A percentile compares a stretch with the other conserved stretches of the same genome.
phyloP scores from a whole-genome alignment of 768 basidiomycete genomes.

The Lactarius evosmus region DNA sequence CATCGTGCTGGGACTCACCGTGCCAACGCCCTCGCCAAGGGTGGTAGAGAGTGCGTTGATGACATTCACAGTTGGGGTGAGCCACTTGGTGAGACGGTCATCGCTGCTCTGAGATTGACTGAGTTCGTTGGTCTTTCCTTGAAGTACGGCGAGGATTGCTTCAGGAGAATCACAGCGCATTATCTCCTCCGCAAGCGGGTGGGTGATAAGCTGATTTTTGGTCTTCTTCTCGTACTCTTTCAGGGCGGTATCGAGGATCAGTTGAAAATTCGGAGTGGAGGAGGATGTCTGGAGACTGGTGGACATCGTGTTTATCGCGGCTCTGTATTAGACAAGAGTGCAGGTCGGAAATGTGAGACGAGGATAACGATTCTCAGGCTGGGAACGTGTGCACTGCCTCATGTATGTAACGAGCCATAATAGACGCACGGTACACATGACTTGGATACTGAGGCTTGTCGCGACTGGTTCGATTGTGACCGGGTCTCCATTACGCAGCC shows the following conservation, averaged over 20 bases:
- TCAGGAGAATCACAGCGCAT: not conserved
- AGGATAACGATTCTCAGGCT: too few relatives aligned
- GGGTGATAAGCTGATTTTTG: not conserved
- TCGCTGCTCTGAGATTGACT: not conserved
- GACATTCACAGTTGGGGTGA: not conserved
- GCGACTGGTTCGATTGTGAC: too few relatives aligned
- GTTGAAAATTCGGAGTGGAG: not conserved
- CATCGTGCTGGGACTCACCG: not conserved
- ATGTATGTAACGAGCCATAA: too few relatives aligned
- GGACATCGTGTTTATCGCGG: not conserved
- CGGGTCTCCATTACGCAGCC: too few relatives aligned
- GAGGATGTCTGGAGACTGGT: not conserved
- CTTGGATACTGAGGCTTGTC: too few relatives aligned
- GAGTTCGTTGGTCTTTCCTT: not conserved
- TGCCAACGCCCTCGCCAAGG: not conserved
- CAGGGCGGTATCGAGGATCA: not conserved
- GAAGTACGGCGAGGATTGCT: not conserved
- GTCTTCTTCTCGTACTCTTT: not conserved
- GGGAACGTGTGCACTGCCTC: too few relatives aligned
- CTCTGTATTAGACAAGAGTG: not conserved
- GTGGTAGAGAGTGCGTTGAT: not conserved
- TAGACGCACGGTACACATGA: too few relatives aligned
- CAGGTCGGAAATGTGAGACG: not conserved
- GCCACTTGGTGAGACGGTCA: not conserved
- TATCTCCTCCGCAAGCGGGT: not conserved